Base-by-base conservation (phyloP, 768 basidiomycete genomes). In the Suillus subalutaceus region DNA sequence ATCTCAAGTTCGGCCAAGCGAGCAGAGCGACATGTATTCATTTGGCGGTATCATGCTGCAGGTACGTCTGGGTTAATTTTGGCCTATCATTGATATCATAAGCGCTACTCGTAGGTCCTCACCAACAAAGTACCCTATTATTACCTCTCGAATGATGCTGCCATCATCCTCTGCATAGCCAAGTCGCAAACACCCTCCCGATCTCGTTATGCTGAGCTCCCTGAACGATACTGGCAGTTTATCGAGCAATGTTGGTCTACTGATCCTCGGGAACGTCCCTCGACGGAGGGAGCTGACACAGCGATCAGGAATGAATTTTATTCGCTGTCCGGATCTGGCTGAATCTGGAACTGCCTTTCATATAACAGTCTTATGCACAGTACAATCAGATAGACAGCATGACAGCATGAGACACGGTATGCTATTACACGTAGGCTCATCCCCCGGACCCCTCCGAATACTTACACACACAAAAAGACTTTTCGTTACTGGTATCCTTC, bases 21-120 rank as follows among this genome's bases (percentile, higher is more conserved):
- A 62, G 4, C 59, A 71, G 56, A 82, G 77, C 53, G 85, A 86
- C 69, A 78, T 84, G 23, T 86, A 77, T 62, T 80, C 80, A 1
- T 79, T 81, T 60, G 79, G 75, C 8, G 78, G 77, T 53, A 71
- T 78, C 18, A 75, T 75, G 65, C 55, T 69, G 2, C 74, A 74
- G 68, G 74, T 76, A 13, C 6, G 69, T 68, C 3, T 38, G 72
- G 41, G 32, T 2, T 15, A 15, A 2, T 23, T 23, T 10, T 1
- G 4, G 2, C 16, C 78, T 71, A 75, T 81, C 15, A 77, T 79
- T 10, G 23, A 12, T 23, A 23, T 52, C 50, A 26, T 5, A 0
- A 58, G 2, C 15, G 9, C 15, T 2, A 3, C 23, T 5, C 1
- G 2, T 40, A 58, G 57, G 57, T 58, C 8, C 38, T 58, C n/a